These are phyloP conservation scores for Amaranthus tricolor DNA, from an alignment of 179 eudicot species.

Conservation along the genomic window DNA sequence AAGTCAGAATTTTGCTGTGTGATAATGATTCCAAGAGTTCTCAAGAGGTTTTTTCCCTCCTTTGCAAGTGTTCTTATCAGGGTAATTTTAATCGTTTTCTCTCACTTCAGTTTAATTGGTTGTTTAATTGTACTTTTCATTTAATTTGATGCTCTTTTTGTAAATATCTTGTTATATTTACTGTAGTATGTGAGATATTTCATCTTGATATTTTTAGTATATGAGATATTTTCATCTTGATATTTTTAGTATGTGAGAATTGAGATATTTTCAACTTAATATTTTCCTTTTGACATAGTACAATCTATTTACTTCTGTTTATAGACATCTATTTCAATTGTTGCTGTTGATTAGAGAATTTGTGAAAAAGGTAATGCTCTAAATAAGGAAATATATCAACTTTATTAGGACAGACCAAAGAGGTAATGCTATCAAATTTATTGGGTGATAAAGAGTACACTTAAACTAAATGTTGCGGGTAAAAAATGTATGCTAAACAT, in stretches of 20 bases:
- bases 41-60: slow-evolving; percentile 56
- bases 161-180: slow-evolving; percentile 15
- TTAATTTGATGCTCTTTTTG: slow-evolving; percentile 1
- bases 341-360: too few relatives aligned
- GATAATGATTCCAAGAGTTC: slow-evolving; percentile 66
- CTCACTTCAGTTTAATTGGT: not conserved
- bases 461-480: too few relatives aligned
- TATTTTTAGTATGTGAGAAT: not conserved
- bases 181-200: not conserved
- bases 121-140: slow-evolving; percentile 4
- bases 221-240: too few relatives aligned
- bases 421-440: too few relatives aligned
- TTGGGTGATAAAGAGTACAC: too few relatives aligned
- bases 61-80: slow-evolving; percentile 82
- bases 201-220: slow-evolving; percentile 11
- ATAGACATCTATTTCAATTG: too few relatives aligned
- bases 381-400: too few relatives aligned
- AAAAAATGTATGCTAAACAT: too few relatives aligned
- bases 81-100: slow-evolving; percentile 37
- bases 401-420: too few relatives aligned
- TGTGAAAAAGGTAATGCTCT: too few relatives aligned
- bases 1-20: slow-evolving; percentile 79
- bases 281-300: not conserved
- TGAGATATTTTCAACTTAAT: not conserved
- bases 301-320: too few relatives aligned